phyloP scores from a whole-genome alignment of 2,329 filamentous ascomycete genomes.

The Monilinia fructigena region DNA sequence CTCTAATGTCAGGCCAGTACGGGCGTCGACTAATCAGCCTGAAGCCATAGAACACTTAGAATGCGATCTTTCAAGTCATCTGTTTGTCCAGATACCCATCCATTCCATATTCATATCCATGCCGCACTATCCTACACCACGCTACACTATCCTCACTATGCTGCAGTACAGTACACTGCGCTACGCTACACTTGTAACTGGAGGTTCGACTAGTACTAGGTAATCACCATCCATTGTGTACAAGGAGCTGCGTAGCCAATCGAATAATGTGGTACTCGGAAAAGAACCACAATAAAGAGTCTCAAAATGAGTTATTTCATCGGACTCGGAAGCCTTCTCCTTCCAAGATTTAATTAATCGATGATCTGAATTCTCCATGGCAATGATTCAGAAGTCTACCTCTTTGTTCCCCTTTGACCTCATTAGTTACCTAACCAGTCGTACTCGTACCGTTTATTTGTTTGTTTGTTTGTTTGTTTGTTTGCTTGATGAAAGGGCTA shows the following conservation, averaged over 20 bases:
- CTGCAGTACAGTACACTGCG: too few relatives aligned
- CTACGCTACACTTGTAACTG: too few relatives aligned
- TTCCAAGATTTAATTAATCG: background rate
- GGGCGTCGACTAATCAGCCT: too few relatives aligned
- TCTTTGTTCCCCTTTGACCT: background rate
- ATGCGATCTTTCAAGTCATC: background rate
- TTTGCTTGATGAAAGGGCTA: too few relatives aligned
- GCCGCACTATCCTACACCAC: background rate
- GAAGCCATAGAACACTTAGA: background rate
- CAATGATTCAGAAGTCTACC: background rate
- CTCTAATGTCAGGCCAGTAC: background rate
- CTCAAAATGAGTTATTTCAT: background rate
- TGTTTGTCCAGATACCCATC: background rate
- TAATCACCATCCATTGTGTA: too few relatives aligned
- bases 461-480: too few relatives aligned
- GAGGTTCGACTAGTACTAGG: too few relatives aligned
- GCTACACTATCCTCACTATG: too few relatives aligned
- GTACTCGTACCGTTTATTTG: too few relatives aligned
- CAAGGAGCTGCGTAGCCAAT: background rate
- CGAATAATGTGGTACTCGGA: background rate
- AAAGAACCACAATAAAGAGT: background rate
- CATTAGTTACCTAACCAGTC: too few relatives aligned
- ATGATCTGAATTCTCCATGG: background rate
- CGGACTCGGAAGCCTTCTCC: slow-evolving; percentile 1
- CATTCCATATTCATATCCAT: background rate